Percentiles rank a stretch among this genome's conserved stretches.
These are phyloP conservation scores for Cladosporium sphaerospermum DNA, from an alignment of 2,329 filamentous ascomycete genomes.

Conservation along the genomic window DNA sequence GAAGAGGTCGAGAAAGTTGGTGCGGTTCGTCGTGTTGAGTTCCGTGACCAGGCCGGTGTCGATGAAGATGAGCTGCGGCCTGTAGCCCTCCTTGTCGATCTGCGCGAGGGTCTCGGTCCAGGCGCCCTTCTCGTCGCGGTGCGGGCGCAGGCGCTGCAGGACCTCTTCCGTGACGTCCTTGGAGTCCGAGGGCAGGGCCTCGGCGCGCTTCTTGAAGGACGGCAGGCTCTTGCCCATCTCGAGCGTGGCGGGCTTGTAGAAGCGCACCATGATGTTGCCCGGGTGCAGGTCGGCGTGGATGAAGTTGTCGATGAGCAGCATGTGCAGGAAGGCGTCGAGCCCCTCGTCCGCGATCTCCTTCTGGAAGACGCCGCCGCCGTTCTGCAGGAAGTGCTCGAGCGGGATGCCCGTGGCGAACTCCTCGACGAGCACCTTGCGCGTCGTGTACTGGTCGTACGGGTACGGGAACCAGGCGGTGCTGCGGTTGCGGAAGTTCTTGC, in stretches of 20 bases:
- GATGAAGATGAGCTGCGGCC: constrained; percentile 93
- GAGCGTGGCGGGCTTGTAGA: constrained; percentile 76
- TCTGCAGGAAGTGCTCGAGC: constrained; percentile 80
- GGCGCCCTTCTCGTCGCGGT: constrained; percentile 53
- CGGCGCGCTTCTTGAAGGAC: constrained; percentile 18
- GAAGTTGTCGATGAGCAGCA: constrained; percentile 96
- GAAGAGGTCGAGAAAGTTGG: constrained; percentile 93
- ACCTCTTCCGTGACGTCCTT: constrained; percentile 84
- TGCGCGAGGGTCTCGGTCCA: constrained; percentile 71
- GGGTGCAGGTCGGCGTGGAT: constrained; percentile 94
- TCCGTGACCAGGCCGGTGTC: constrained; percentile 94
- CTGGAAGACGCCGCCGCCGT: constrained; percentile 87
- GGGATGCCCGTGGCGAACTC: constrained; percentile 95
- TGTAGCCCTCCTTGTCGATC: constrained; percentile 80
- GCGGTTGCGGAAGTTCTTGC: constrained; percentile 81
- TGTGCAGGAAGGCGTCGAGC: constrained; percentile 89
- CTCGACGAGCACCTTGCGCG: constrained; percentile 84
- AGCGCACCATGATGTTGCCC: constrained; percentile 98
- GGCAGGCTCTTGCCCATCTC: constrained; percentile 42
- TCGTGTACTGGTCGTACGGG: constrained; percentile 87
- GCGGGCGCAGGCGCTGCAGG: constrained; percentile 69
- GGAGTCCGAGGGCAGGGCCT: constrained; percentile 40
- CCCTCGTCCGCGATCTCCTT: constrained; percentile 92
- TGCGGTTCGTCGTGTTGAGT: constrained; percentile 76
- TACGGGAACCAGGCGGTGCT: constrained; percentile 96